Base-by-base conservation (phyloP, 176 grass and related monocot genomes). In the Triticum dicoccoides region DNA sequence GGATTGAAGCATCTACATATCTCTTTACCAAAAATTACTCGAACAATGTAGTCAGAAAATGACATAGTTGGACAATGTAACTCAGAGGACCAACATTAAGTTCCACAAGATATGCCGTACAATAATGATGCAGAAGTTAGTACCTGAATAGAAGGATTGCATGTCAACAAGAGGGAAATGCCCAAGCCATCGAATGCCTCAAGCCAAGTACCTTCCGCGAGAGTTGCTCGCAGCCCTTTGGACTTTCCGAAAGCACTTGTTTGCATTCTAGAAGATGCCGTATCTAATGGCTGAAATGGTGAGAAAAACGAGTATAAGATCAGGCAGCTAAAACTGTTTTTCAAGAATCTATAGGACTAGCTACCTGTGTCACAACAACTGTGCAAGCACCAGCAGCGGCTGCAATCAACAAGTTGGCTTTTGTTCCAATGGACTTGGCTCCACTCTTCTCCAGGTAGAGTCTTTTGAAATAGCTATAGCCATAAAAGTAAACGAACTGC, bases 101-200 rank as follows among this genome's bases (percentile, higher is more conserved):
- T 65, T 73, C 42, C 65, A 79, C 17, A 81, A 35, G 9, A 76
- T 80, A 2, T 4, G n/a, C 14, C 34, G 12, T 76, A 76, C 3
- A 52, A 69, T 52, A 77, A 82, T n/a, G 7, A 68, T 59, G 32
- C 67, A 74, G 9, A 49, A 82, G 77, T 69, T 32, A 58, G 42
- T 94, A 99, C 97, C 97, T 99, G 97, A 90, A 99, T 99, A 61
- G 97, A 88, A 91, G 97, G 97, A 87, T 99, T 99, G 34, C 90
- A 89, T 27, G 97, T 99, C 56, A 99, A 87, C 79, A 97, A 90
- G 83, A 99, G 89, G 82, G 97, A 99, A 80, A 99, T 96, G 70
- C 90, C 94, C 85, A 99, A 80, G 10, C 94, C 94, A 89, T 99
- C 90, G n/a, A 91, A 99, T 75, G 97, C 92, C 81, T 96, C 87